These are phyloP conservation scores for Lippia alba DNA, from an alignment of 305 asterid genomes.

Conservation along the genomic window DNA sequence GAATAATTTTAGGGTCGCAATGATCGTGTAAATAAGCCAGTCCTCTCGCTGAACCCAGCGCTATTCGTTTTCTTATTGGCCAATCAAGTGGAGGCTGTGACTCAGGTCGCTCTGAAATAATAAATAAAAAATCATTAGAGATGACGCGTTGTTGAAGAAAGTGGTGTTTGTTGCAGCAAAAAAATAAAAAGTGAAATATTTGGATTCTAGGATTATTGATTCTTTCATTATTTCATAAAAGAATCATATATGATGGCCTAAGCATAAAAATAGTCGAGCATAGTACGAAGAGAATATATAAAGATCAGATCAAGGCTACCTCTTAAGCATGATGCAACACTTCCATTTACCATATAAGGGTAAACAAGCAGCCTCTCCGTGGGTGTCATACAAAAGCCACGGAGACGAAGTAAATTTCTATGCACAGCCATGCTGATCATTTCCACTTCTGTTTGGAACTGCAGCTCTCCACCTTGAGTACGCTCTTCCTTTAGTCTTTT, in stretches of 20 bases:
- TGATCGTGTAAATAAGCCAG: not conserved
- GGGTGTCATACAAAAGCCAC: not conserved
- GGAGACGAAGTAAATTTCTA: not conserved
- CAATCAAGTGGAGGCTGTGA: not conserved
- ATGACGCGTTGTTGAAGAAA: not conserved
- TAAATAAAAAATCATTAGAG: not conserved
- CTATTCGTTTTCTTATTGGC: not conserved
- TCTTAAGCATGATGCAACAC: not conserved
- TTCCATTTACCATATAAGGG: not conserved
- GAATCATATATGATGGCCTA: not conserved
- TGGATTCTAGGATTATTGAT: too few relatives aligned
- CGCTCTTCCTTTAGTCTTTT: not conserved
- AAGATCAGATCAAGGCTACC: not conserved
- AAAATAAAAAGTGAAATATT: too few relatives aligned
- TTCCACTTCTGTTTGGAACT: not conserved
- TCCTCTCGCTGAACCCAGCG: not conserved
- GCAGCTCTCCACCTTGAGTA: not conserved
- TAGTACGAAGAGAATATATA: not conserved
- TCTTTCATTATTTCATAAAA: too few relatives aligned
- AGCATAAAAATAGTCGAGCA: not conserved
- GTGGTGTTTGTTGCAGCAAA: not conserved
- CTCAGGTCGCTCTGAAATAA: not conserved
- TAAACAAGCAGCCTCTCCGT: not conserved
- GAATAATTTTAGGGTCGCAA: not conserved
- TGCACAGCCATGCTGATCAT: conserved; percentile 1